Base-by-base conservation (phyloP, 257 asterid genomes). In the Osmanthus fragrans region DNA sequence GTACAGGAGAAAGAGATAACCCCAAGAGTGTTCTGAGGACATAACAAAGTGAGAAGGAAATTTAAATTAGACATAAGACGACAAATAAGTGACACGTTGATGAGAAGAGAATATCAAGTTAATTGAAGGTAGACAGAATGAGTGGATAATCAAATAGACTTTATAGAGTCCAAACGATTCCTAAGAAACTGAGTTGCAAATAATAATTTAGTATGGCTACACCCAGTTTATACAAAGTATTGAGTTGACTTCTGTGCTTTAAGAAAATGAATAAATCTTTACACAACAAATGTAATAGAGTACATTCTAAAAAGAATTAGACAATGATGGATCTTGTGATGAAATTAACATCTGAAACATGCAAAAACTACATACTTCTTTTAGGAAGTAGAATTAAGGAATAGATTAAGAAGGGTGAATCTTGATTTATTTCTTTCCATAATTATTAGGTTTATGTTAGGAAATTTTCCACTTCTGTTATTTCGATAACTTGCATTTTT, bases 21-120 rank as follows among this genome's bases (percentile, higher is more conserved):
- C 99, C 99, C 99, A 92, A 49, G 93, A 91, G 84, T 90, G 76
- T 71, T 84, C 97, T 92, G 97, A 68, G 75, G 34, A 84, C 76
- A 70, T 42, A 78, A 80, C 56, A 64, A 18, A 23, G 49, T 71
- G 77, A 37, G 81, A 74, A 74, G 54, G 60, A 69, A 71, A 40
- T 27, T 51, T 12, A 63, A 27, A 27, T 63, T 27, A 9, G 36
- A 60, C 3, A 11, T 12, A 60, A 10, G 34, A 21, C 34, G 25
- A 23, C 8, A 9, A 4, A 60, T 63, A 63, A 63, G 2, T 11
- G 19, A 63, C n/a, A 63, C 10, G 3, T 63, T 63, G 19, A 63
- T 71, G 15, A 25, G 45, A 23, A 34, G 56, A 54, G 40, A 18
- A 56, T 12, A 25, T 39, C 33, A 39, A 63, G 69, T 27, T 63